Conservation (phyloP, 768 basidiomycete species). For the Suillus cothurnatus region DNA sequence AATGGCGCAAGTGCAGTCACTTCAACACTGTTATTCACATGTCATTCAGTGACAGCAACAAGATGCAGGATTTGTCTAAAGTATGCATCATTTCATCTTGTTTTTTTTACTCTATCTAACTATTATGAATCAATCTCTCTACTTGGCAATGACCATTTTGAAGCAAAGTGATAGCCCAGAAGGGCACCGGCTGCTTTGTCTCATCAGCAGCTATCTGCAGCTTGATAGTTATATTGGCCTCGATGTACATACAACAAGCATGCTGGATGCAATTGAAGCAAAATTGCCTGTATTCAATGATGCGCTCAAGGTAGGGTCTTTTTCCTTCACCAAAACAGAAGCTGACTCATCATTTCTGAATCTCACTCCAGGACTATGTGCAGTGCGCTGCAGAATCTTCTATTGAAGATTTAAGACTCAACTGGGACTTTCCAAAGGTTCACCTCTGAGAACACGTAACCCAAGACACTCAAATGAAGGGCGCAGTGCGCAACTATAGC, state of each 20-base stretch:
- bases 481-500: neutral
- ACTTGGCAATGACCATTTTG: neutral
- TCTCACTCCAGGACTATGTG: no score
- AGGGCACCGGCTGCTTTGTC: conserved; percentile 29
- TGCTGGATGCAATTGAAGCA: conserved; percentile 20
- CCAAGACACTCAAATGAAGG: neutral
- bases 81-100: no score
- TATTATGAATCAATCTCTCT: neutral
- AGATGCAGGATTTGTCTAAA: conserved; percentile 39
- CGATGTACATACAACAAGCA: conserved; percentile 35
- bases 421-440: neutral
- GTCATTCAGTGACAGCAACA: conserved; percentile 38
- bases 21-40: conserved; percentile 20
- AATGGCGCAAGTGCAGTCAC: no score
- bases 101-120: no score
- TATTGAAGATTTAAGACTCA: no score
- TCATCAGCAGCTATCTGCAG: conserved; percentile 34
- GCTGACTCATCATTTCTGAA: no score
- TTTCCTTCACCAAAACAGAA: no score
- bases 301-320: conserved; percentile 22
- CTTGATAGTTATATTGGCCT: conserved; percentile 32
- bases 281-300: conserved; percentile 23
- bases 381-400: no score
- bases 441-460: neutral
- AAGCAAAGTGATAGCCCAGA: conserved; percentile 1